phyloP scores from a whole-genome alignment of 768 basidiomycete species.

The Lactarius evosmus region DNA sequence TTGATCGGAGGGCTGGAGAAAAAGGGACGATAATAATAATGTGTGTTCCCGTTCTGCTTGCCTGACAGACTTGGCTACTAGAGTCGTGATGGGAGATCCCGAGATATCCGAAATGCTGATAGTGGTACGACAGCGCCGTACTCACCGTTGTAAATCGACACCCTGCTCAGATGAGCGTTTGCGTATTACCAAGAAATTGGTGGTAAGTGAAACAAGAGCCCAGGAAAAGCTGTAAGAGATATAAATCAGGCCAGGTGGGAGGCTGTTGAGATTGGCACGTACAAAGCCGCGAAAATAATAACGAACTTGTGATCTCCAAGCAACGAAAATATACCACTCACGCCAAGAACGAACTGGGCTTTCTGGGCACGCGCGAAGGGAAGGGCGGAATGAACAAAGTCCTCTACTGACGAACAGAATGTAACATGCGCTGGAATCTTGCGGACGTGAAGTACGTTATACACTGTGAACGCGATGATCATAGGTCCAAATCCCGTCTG shows the following conservation, averaged over 20 bases:
- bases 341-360: neutral
- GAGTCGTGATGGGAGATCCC: too few relatives aligned
- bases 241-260: neutral
- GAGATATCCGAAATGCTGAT: too few relatives aligned
- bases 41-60: too few relatives aligned
- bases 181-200: slow-evolving; percentile 15
- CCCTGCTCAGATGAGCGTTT: slow-evolving; percentile 7
- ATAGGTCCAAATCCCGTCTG: slow-evolving; percentile 38
- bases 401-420: slow-evolving; percentile 36
- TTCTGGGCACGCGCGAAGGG: neutral
- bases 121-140: neutral
- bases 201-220: slow-evolving; percentile 1
- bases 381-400: neutral
- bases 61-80: too few relatives aligned
- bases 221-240: slow-evolving; percentile 14
- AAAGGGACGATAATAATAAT: too few relatives aligned
- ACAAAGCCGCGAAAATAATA: slow-evolving; percentile 4
- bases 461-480: slow-evolving; percentile 35
- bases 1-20: too few relatives aligned
- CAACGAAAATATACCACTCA: neutral
- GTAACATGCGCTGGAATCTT: slow-evolving; percentile 34
- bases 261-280: neutral
- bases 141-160: neutral
- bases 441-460: slow-evolving; percentile 40
- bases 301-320: neutral